These are phyloP conservation scores for Globisporangium echinulatum DNA, from an alignment of 352 stramenopile genomes.

Conservation along the genomic window DNA sequence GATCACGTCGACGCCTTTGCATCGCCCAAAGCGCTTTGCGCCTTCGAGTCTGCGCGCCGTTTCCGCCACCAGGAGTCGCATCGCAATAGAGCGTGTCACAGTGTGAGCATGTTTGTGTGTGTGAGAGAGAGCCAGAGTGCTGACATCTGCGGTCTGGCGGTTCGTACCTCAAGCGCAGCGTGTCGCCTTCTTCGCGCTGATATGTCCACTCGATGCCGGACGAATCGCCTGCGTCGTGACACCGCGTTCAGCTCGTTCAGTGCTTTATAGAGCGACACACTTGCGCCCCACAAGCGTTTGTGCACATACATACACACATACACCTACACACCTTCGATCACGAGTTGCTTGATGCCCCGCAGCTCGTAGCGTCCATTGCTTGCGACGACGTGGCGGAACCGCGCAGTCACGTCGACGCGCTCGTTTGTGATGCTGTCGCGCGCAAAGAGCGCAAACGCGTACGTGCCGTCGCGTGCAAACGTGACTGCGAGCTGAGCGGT, in stretches of 20 bases:
- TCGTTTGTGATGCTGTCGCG: conserved; percentile 8
- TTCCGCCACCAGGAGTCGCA: too few relatives aligned
- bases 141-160: neutral
- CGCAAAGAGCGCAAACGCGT: conserved; percentile 28
- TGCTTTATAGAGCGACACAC: neutral
- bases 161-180: conserved; percentile 40
- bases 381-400: conserved; percentile 48
- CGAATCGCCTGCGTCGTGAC: conserved; percentile 21
- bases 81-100: too few relatives aligned
- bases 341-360: conserved; percentile 17
- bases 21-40: conserved; percentile 60
- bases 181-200: conserved; percentile 61
- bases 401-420: conserved; percentile 43
- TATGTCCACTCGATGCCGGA: conserved; percentile 64
- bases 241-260: too few relatives aligned
- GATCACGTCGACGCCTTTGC: conserved; percentile 80
- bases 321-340: conserved; percentile 20
- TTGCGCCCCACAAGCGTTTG: neutral
- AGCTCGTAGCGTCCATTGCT: conserved; percentile 33
- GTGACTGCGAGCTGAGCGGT: conserved; percentile 30
- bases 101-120: neutral
- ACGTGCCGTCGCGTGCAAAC: conserved; percentile 31
- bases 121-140: too few relatives aligned
- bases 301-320: neutral
- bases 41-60: conserved; percentile 42